Conservation (phyloP, 2,329 filamentous ascomycete genomes). For the Epichloe uncinata region DNA sequence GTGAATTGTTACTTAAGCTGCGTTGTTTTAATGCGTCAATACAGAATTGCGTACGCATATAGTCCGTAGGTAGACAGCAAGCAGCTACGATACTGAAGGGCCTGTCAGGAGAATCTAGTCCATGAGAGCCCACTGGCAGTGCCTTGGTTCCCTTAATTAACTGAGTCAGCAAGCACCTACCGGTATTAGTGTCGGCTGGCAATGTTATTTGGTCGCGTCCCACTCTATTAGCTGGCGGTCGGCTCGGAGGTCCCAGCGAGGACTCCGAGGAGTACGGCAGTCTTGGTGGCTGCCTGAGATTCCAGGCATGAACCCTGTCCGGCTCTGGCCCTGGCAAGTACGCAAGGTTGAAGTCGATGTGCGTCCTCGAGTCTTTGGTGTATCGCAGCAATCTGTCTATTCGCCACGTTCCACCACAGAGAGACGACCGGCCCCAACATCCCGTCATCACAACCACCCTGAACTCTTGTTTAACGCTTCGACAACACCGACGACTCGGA, state of each 20-base stretch:
- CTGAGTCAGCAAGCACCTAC: too few species aligned
- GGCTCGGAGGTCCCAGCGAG: not conserved
- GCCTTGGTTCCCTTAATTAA: too few species aligned
- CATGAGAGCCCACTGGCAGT: too few species aligned
- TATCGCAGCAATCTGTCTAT: slow-evolving; percentile 4
- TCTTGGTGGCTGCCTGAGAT: slow-evolving; percentile 10
- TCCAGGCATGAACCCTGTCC: slow-evolving; percentile 8
- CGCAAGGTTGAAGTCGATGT: not conserved
- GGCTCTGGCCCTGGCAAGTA: not conserved
- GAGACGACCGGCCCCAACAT: slow-evolving; percentile 4
- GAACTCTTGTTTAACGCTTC: slow-evolving; percentile 8
- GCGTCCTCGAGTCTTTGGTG: not conserved
- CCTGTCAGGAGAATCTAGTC: too few species aligned
- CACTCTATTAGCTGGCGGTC: not conserved
- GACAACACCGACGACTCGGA: slow-evolving; percentile 7
- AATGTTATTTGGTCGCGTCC: too few species aligned
- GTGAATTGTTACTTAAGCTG: too few species aligned
- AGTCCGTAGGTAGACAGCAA: too few species aligned
- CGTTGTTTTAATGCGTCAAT: too few species aligned
- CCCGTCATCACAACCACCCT: slow-evolving; percentile 9
- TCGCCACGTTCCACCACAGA: slow-evolving; percentile 3
- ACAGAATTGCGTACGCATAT: too few species aligned
- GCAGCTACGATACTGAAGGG: too few species aligned
- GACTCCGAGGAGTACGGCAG: not conserved
- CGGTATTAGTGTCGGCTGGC: too few species aligned